phyloP scores from a whole-genome alignment of 768 basidiomycete genomes.

The Ramaria sp. region DNA sequence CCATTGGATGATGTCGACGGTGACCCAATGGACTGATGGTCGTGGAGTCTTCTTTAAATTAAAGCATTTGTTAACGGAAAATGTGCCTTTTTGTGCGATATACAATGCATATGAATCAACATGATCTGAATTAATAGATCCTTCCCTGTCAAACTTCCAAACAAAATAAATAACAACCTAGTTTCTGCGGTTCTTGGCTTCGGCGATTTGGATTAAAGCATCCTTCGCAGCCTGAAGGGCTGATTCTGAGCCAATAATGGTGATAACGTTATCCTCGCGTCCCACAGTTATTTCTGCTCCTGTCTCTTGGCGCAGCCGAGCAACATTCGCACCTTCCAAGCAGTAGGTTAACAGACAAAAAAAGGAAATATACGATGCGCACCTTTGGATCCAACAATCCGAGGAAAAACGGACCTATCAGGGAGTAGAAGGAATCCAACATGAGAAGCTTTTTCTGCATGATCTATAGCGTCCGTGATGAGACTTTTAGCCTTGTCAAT shows the following conservation, averaged over 20 bases:
- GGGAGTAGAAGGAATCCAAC: conserved; percentile 78
- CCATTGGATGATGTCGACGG: conserved; percentile 33
- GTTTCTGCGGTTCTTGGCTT: background rate
- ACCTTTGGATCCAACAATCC: conserved; percentile 89
- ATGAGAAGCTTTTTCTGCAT: conserved; percentile 62
- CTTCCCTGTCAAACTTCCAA: background rate
- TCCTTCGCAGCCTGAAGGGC: conserved; percentile 66
- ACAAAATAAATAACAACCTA: background rate
- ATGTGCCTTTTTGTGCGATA: conserved; percentile 2
- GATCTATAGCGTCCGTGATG: conserved; percentile 57
- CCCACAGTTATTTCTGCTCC: conserved; percentile 89
- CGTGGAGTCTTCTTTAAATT: background rate
- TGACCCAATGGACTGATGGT: conserved; percentile 39
- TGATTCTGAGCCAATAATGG: conserved; percentile 66
- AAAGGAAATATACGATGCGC: background rate
- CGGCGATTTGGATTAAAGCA: conserved; percentile 40
- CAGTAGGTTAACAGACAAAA: background rate
- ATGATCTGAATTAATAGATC: background rate
- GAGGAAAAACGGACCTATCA: conserved; percentile 79
- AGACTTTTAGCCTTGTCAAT: conserved; percentile 66
- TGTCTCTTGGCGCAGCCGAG: conserved; percentile 78
- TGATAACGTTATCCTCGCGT: conserved; percentile 78
- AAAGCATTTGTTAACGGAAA: conserved; percentile 3
- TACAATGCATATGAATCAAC: conserved; percentile 3
- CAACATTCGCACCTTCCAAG: conserved; percentile 50